Evolutionary conservation across 108 stramenopile species (phyloP).

Genomic region (Skeletonema costatum): DNA sequence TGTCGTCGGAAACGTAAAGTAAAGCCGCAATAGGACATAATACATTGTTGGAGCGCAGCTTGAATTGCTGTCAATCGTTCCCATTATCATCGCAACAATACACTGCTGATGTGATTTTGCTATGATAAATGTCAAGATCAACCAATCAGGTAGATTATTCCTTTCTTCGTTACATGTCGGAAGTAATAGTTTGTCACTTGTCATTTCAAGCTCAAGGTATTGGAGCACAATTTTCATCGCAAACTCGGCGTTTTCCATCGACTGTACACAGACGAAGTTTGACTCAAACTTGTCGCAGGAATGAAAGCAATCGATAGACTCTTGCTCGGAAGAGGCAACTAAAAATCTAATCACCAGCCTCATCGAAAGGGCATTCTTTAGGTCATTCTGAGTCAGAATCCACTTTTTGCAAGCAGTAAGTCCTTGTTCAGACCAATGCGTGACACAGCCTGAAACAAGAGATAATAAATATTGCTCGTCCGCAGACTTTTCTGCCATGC

Average conservation of each 20-base stretch:
- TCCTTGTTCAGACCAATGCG: constrained; percentile 45
- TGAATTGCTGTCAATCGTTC: constrained; percentile 20
- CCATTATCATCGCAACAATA: constrained; percentile 37
- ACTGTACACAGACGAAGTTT: not conserved
- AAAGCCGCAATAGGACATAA: constrained; percentile 54
- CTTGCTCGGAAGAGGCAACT: constrained; percentile 36
- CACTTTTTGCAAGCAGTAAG: constrained; percentile 51
- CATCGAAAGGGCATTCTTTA: constrained; percentile 20
- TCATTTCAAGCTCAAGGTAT: not conserved
- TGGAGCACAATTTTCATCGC: constrained; percentile 2
- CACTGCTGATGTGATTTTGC: constrained; percentile 38
- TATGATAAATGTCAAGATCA: constrained; percentile 50
- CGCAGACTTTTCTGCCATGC: constrained; percentile 25
- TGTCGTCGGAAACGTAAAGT: constrained; percentile 49
- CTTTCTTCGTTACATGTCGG: not conserved
- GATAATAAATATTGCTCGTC: constrained; percentile 43
- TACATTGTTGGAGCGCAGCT: not conserved
- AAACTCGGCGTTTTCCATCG: not conserved
- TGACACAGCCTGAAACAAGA: constrained; percentile 40
- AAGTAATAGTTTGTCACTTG: not conserved
- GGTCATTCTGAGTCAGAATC: constrained; percentile 34
- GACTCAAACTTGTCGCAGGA: constrained; percentile 1
- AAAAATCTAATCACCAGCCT: constrained; percentile 45
- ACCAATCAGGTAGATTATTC: constrained; percentile 50
- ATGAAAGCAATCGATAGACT: constrained; percentile 14